Conservation (phyloP, 2,329 filamentous ascomycete genomes). For the Diaporthe citrichinensis region DNA sequence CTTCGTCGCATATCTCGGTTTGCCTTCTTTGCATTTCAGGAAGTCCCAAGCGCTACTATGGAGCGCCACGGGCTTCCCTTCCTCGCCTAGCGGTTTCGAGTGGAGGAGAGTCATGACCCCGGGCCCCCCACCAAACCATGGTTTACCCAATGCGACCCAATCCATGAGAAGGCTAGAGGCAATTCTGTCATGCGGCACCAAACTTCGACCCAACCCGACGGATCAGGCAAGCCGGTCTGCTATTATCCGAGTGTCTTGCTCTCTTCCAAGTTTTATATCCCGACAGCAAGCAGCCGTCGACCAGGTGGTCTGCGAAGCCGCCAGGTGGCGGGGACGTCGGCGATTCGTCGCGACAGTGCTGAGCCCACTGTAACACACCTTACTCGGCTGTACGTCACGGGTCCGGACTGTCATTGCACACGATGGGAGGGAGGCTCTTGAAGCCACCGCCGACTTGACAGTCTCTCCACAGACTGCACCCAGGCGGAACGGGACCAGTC, state of each 20-base stretch:
- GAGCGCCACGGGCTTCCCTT: not conserved
- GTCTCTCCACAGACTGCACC: conserved; percentile 2
- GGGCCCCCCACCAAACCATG: conserved; percentile 3
- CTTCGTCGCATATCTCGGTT: not conserved
- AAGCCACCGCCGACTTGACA: conserved; percentile 1
- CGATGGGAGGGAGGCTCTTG: conserved; percentile 17
- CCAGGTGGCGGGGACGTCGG: conserved; percentile 4
- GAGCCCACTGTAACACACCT: conserved; percentile 4
- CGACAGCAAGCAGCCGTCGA: not conserved
- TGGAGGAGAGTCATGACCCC: conserved; percentile 31
- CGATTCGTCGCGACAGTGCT: conserved; percentile 8
- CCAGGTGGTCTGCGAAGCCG: not conserved
- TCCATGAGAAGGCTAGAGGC: not conserved
- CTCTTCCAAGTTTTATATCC: not conserved
- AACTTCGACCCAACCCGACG: conserved; percentile 15
- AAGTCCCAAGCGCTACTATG: not conserved
- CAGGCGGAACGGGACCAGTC: not conserved
- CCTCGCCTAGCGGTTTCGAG: not conserved
- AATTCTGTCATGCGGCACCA: conserved; percentile 14
- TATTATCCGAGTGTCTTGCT: not conserved
- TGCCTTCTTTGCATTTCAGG: conserved; percentile 7
- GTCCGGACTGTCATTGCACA: conserved; percentile 1
- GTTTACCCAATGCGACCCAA: conserved; percentile 1
- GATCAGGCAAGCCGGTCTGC: conserved; percentile 21
- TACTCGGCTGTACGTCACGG: conserved; percentile 6